A percentile compares a stretch with the other conserved stretches of the same genome.
Evolutionary conservation across 192 early-diverging fungal species (phyloP).

Genomic region (Podila epicladia): DNA sequence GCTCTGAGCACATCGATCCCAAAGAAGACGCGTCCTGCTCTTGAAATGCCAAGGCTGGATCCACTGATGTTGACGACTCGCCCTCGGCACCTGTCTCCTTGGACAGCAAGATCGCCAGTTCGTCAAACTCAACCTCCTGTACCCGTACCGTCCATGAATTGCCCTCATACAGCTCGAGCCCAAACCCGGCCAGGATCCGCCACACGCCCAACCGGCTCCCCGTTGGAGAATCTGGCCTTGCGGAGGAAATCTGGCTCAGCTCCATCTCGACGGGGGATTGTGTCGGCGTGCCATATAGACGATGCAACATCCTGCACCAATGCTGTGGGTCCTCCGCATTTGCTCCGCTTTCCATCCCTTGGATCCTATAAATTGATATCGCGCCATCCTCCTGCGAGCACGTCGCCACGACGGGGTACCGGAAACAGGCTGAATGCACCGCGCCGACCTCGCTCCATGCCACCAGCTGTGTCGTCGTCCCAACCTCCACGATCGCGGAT

Average conservation of each 20-base stretch:
- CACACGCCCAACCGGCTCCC: not conserved
- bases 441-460: conserved; percentile 22
- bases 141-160: conserved; percentile 43
- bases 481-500: conserved; percentile 13
- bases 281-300: conserved; percentile 24
- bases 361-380: conserved; percentile 35
- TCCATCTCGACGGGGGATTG: conserved; percentile 21
- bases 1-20: not conserved
- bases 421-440: conserved; percentile 25
- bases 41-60: not conserved
- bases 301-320: conserved; percentile 34
- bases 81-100: conserved; percentile 19
- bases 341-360: not conserved
- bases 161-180: not conserved
- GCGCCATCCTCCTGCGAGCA: conserved; percentile 18
- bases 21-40: not conserved
- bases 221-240: not conserved
- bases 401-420: conserved; percentile 22
- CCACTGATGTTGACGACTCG: not conserved
- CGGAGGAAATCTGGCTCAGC: not conserved
- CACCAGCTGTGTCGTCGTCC: conserved; percentile 8
- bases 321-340: not conserved
- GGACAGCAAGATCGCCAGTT: conserved; percentile 19
- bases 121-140: conserved; percentile 40
- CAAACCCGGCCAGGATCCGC: conserved; percentile 25